Conservation (phyloP, 2,329 filamentous ascomycete species). For the Epichloe baconii region DNA sequence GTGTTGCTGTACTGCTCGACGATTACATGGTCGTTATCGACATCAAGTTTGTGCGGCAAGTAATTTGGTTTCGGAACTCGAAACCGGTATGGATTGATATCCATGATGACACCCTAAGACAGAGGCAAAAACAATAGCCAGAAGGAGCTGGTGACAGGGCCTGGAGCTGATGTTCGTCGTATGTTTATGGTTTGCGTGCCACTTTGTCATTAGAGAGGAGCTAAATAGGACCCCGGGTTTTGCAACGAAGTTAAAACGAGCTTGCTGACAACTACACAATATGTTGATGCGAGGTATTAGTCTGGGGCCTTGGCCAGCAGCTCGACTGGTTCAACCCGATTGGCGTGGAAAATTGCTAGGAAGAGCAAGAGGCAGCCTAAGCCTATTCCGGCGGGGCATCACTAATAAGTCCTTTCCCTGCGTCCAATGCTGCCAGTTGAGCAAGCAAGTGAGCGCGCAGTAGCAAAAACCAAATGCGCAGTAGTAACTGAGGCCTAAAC, state of each 20-base stretch:
- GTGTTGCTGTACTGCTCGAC: conserved; percentile 37
- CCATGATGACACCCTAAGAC: conserved; percentile 11
- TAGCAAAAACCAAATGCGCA: too few relatives aligned
- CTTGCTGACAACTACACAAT: neutral
- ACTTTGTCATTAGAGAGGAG: too few relatives aligned
- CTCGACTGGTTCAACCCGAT: neutral
- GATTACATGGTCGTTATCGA: conserved; percentile 36
- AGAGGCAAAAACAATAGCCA: neutral
- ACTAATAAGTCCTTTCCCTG: too few relatives aligned
- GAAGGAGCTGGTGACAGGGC: neutral
- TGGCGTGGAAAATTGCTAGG: neutral
- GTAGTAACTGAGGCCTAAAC: too few relatives aligned
- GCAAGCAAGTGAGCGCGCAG: too few relatives aligned
- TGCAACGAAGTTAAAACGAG: neutral
- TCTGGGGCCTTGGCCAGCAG: neutral
- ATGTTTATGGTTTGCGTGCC: neutral
- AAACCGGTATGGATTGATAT: conserved; percentile 36
- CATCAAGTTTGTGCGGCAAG: conserved; percentile 39
- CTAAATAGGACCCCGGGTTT: neutral
- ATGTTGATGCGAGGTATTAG: too few relatives aligned
- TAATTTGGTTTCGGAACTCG: conserved; percentile 47
- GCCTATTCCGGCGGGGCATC: neutral
- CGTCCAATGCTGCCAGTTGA: too few relatives aligned
- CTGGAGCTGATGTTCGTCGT: neutral
- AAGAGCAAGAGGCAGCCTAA: neutral